A percentile compares a stretch with the other conserved stretches of the same genome.
phyloP scores from a whole-genome alignment of 2,329 filamentous ascomycete genomes.

The Penicillium palitans region DNA sequence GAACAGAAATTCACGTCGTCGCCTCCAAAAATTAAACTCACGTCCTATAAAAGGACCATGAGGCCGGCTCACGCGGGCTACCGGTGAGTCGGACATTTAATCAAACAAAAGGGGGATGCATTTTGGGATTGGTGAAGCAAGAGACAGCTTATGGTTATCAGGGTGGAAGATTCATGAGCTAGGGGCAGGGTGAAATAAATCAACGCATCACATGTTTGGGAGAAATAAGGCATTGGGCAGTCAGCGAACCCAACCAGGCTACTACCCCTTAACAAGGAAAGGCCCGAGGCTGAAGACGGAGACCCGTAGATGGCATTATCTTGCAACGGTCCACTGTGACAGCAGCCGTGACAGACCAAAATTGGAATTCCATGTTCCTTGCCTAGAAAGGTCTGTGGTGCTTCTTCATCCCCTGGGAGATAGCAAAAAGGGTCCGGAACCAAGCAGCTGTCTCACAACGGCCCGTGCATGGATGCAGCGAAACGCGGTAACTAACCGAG shows the following conservation, averaged over 20 bases:
- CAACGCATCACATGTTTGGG: slow-evolving; percentile 15
- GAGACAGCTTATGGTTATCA: not conserved
- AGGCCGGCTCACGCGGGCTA: slow-evolving; percentile 15
- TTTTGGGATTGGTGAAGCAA: not conserved
- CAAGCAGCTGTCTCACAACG: slow-evolving; percentile 22
- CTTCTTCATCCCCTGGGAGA: slow-evolving; percentile 5
- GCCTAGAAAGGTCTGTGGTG: not conserved
- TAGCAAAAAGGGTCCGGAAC: slow-evolving; percentile 10
- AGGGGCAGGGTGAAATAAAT: not conserved
- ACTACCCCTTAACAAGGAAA: not conserved
- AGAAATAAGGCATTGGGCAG: slow-evolving; percentile 4
- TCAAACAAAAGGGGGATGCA: slow-evolving; percentile 5
- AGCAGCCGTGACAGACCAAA: not conserved
- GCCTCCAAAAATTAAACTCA: slow-evolving; percentile 15
- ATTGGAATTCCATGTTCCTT: not conserved
- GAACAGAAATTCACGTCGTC: slow-evolving; percentile 2
- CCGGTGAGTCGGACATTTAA: slow-evolving; percentile 7
- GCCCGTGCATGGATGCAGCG: slow-evolving; percentile 14
- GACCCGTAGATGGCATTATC: slow-evolving; percentile 1
- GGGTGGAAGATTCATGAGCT: not conserved
- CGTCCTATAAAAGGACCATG: slow-evolving; percentile 20
- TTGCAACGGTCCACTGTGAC: not conserved
- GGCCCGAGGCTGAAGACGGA: not conserved
- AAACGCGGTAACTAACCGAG: slow-evolving; percentile 9
- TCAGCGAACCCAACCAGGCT: slow-evolving; percentile 3